Base-by-base conservation (phyloP, 768 basidiomycete species). In the Tricholoma terreum region DNA sequence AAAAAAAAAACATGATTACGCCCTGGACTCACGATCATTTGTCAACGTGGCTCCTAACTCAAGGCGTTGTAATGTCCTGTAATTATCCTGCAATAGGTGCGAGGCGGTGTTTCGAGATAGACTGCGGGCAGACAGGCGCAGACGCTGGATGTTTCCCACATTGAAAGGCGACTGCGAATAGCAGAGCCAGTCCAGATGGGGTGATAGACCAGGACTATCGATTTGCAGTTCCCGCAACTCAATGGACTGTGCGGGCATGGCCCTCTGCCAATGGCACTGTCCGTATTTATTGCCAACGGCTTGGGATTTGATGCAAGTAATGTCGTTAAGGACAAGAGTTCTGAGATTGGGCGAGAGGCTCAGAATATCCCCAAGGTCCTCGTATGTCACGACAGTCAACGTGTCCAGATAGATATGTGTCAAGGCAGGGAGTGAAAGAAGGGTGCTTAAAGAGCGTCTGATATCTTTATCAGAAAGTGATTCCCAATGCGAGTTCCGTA, bases 91-190 rank as follows among this genome's bases (percentile, higher is more conserved):
- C 30, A 49, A 27, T 6, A 49, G 27, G 46, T 49, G 15, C 8
- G 46, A 31, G 30, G 30, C 27, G 30, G 46, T 31, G 1, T 30
- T 49, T n/a, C 6, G 46, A n/a, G 46, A 49, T 11, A 49, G 30
- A 17, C 46, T 49, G 46, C 27, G 46, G 27, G 46, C 46, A 10
- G 46, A 49, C 9, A 49, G 22, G 15, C 30, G 46, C 8, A 49
- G 30, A 17, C 27, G 27, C 17, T 49, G 46, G 27, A 49, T 49
- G 5, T 49, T 31, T 14, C 30, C 27, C 30, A 49, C 46, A 49
- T 49, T 49, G 30, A 49, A 49, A 6, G 46, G 46, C 27, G 46
- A 49, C n/a, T 49, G 46, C 27, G 30, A 49, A 49, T n/a, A 49
- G 30, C 24, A 49, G 11, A 49, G 46, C 46, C 46, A 49, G 30